Percentiles rank a stretch among this genome's conserved stretches.
phyloP scores from a whole-genome alignment of 495 filamentous ascomycete genomes.

The Lasiosphaeria hispida region DNA sequence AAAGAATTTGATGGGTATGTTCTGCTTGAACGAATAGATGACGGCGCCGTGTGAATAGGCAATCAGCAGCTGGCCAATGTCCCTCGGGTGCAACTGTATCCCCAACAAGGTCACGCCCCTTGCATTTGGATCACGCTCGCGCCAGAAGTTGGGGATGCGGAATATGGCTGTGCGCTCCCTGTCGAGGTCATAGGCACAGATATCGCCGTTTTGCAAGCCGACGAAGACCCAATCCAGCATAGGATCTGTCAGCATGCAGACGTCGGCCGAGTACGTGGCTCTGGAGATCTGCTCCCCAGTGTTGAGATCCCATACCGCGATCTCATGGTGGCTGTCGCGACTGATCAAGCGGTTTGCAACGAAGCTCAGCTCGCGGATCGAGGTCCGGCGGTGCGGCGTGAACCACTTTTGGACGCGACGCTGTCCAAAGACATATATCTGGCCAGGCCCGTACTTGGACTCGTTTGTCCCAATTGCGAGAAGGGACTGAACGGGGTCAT shows the following conservation, averaged over 20 bases:
- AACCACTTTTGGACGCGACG: constrained; percentile 72
- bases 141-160: constrained; percentile 82
- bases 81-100: constrained; percentile 80
- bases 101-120: constrained; percentile 51
- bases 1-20: constrained; percentile 70
- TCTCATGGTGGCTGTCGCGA: constrained; percentile 78
- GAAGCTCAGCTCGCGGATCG: constrained; percentile 42
- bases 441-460: constrained; percentile 70
- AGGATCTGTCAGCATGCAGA: constrained; percentile 73
- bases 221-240: constrained; percentile 88
- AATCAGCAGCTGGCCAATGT: constrained; percentile 88
- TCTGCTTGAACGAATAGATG: constrained; percentile 90
- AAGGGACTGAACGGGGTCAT: constrained; percentile 90
- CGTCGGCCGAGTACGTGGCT: constrained; percentile 72
- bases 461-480: constrained; percentile 89
- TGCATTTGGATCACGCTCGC: constrained; percentile 52
- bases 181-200: constrained; percentile 88
- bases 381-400: constrained; percentile 56
- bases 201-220: constrained; percentile 72
- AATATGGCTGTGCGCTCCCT: constrained; percentile 71
- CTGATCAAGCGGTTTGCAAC: constrained; percentile 73
- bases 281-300: constrained; percentile 56
- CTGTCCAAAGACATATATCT: constrained; percentile 90
- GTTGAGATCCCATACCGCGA: constrained; percentile 72
- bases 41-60: constrained; percentile 85